Conservation (phyloP, 352 stramenopile genomes). For the Phytophthora sansomeana region DNA sequence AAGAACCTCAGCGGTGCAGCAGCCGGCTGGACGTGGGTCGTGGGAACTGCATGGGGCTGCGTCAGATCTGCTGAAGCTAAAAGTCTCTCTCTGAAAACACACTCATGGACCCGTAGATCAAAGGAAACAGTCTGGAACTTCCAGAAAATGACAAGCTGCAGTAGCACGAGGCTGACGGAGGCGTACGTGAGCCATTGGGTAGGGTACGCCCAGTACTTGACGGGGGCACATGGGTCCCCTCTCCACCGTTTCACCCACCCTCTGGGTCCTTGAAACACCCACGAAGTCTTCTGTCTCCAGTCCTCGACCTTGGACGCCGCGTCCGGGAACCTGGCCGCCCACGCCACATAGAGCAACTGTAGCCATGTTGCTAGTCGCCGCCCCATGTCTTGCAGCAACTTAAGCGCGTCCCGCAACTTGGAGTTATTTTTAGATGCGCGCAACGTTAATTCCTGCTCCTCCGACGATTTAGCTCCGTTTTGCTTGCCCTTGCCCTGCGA, state of each 20-base stretch:
- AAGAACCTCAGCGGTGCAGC: conserved; percentile 51
- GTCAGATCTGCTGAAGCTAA: conserved; percentile 45
- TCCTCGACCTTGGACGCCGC: conserved; percentile 28
- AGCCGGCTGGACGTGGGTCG: conserved; percentile 21
- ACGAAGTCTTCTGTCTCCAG: conserved; percentile 21
- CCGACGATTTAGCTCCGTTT: conserved; percentile 26
- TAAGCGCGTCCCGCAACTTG: neutral
- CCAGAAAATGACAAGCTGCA: conserved; percentile 57
- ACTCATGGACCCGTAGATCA: conserved; percentile 71
- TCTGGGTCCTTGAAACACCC: conserved; percentile 12
- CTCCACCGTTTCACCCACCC: conserved; percentile 34
- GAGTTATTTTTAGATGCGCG: conserved; percentile 14
- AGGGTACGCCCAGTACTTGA: conserved; percentile 74
- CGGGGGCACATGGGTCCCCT: conserved; percentile 31
- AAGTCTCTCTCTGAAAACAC: conserved; percentile 63
- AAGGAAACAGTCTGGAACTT: conserved; percentile 60
- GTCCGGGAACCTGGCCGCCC: conserved; percentile 32
- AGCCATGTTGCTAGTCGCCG: conserved; percentile 24
- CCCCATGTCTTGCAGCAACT: conserved; percentile 25
- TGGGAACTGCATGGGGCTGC: conserved; percentile 24
- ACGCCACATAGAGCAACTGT: conserved; percentile 32
- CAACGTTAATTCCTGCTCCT: conserved; percentile 10
- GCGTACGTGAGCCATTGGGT: conserved; percentile 75
- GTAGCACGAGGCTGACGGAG: conserved; percentile 50
- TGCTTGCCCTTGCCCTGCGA: conserved; percentile 22